Evolutionary conservation across 2,329 filamentous ascomycete species (phyloP).

Genomic region (Alternaria panax): DNA sequence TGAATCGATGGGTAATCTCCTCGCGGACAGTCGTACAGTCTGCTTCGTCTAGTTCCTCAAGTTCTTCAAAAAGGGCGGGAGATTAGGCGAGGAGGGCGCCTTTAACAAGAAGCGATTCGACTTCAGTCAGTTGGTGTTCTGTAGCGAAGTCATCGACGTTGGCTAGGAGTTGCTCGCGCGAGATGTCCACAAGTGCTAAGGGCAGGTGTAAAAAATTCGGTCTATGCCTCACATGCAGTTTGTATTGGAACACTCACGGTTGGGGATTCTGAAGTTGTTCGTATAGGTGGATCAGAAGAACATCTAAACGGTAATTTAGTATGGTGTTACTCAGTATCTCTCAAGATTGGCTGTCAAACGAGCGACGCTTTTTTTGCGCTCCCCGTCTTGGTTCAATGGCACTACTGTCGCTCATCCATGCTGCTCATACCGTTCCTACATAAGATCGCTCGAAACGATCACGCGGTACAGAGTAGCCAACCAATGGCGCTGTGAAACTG

Average conservation of each 20-base stretch:
- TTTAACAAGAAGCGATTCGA: constrained; percentile 63
- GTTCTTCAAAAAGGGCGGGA: constrained; percentile 67
- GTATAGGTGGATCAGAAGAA: not conserved
- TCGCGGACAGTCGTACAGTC: constrained; percentile 66
- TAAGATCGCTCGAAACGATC: constrained; percentile 1
- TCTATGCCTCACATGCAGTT: too few relatives aligned
- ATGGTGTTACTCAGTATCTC: constrained; percentile 40
- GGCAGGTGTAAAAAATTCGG: too few relatives aligned
- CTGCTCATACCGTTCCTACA: not conserved
- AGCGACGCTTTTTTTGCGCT: constrained; percentile 33
- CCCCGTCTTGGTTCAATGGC: not conserved
- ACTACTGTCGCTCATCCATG: constrained; percentile 2
- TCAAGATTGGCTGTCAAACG: constrained; percentile 39
- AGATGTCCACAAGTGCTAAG: constrained; percentile 64
- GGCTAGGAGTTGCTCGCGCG: constrained; percentile 60
- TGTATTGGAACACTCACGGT: too few relatives aligned
- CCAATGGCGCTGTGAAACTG: not conserved
- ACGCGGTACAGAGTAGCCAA: not conserved
- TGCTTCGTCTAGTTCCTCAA: constrained; percentile 67
- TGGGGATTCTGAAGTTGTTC: constrained; percentile 57
- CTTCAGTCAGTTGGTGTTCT: constrained; percentile 65
- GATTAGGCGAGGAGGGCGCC: constrained; percentile 74
- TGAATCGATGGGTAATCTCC: constrained; percentile 70
- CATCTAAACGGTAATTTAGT: too few relatives aligned
- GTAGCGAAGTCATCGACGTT: constrained; percentile 69